A percentile compares a stretch with the other conserved stretches of the same genome.
Evolutionary conservation across 208 protist species (phyloP).

Genomic region (Acanthamoeba divionensis): DNA sequence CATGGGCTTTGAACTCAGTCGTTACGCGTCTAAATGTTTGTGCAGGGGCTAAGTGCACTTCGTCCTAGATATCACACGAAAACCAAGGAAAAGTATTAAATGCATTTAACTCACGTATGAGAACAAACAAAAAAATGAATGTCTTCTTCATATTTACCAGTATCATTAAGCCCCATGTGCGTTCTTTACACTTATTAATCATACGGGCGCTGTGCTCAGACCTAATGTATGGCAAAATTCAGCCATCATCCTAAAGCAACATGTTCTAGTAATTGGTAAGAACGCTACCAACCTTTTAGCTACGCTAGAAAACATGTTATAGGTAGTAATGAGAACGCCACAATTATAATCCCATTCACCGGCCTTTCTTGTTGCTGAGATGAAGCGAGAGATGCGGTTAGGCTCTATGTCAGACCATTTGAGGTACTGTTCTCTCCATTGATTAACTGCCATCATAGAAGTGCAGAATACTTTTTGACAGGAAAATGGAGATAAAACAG

Average conservation of each 20-base stretch:
- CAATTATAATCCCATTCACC: constrained; percentile 44
- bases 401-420: constrained; percentile 87
- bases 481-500: constrained; percentile 56
- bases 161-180: constrained; percentile 96
- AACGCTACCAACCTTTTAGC: constrained; percentile 16
- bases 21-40: constrained; percentile 94
- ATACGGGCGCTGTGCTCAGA: constrained; percentile 83
- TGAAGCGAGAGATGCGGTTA: constrained; percentile 88
- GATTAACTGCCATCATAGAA: constrained; percentile 86
- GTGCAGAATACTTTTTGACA: constrained; percentile 94
- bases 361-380: constrained; percentile 83
- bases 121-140: background rate
- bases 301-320: constrained; percentile 96
- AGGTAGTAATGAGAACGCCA: constrained; percentile 95
- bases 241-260: background rate
- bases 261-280: background rate
- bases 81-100: background rate
- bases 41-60: constrained; percentile 96
- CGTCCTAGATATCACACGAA: constrained; percentile 46
- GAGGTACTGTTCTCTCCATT: constrained; percentile 95
- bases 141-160: constrained; percentile 91
- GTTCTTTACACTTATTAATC: constrained; percentile 77
- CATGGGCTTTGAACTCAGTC: constrained; percentile 89
- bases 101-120: background rate
- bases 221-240: constrained; percentile 59